phyloP scores from a whole-genome alignment of 371 early-diverging fungal species.

The Massospora cicadina region DNA sequence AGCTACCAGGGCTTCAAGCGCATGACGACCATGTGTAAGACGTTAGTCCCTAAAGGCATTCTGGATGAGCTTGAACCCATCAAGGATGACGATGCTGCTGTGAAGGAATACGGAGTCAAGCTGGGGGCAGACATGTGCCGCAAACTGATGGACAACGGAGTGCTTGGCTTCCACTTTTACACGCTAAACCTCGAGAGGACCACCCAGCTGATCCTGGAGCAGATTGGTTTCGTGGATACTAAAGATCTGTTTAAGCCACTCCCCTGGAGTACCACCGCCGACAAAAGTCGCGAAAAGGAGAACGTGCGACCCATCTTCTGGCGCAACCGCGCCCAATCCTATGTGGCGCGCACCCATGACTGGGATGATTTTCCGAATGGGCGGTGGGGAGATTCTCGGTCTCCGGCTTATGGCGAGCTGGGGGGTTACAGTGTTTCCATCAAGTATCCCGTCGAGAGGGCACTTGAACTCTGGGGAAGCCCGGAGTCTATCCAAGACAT shows the following conservation, averaged over 20 bases:
- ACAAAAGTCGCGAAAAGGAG: constrained; percentile 72
- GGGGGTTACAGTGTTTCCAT: constrained; percentile 77
- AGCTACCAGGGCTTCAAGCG: constrained; percentile 61
- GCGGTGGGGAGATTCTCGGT: constrained; percentile 92
- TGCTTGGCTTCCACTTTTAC: constrained; percentile 50
- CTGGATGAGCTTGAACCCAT: constrained; percentile 55
- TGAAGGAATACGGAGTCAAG: constrained; percentile 69
- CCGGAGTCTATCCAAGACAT: constrained; percentile 53
- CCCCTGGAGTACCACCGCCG: constrained; percentile 67
- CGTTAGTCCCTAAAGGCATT: constrained; percentile 52
- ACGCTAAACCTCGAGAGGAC: constrained; percentile 72
- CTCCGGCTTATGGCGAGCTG: constrained; percentile 87
- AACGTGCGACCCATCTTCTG: constrained; percentile 95
- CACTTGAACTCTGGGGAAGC: constrained; percentile 56
- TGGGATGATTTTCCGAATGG: constrained; percentile 99
- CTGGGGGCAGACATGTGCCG: constrained; percentile 54
- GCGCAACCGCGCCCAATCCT: constrained; percentile 83
- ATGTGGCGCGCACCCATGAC: constrained; percentile 78
- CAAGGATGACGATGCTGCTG: constrained; percentile 81
- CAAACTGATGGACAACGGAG: constrained; percentile 37
- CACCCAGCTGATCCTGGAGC: constrained; percentile 57
- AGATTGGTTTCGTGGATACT: constrained; percentile 49
- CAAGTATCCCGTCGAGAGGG: constrained; percentile 39
- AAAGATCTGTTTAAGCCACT: constrained; percentile 64
- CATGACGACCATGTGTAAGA: constrained; percentile 60